Base-by-base conservation (phyloP, 1,284 basidiomycete species). In the Moesziomyces antarcticus region DNA sequence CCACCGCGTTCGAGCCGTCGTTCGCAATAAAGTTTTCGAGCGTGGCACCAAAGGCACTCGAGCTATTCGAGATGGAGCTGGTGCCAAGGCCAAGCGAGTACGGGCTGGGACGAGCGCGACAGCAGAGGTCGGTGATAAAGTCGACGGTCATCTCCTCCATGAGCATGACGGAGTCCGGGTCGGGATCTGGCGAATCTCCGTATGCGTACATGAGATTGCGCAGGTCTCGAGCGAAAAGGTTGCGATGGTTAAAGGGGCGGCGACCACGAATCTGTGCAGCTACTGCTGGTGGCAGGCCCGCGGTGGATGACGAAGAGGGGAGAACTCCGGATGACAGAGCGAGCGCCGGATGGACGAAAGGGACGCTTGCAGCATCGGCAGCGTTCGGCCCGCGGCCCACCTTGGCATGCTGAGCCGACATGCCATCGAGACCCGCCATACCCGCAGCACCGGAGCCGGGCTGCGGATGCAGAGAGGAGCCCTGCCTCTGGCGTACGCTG, bases 131-230 rank as follows among this genome's bases (percentile, higher is more conserved):
- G 35, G 90, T 89, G 73, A 97, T 92, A 77, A 93, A 95, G 82
- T 95, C 93, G 47, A 95, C 89, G 43, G 95, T 86, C 70, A 97
- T 94, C 82, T 96, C 94, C 83, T 97, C 94, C 91, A 97, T 92
- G 30, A 97, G 91, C 77, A 90, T 91, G 30, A 95, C 91, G 0
- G 92, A 91, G 75, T 96, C 94, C 48, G 89, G 91, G 9, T 92
- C 90, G 1, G 93, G 92, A 73, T 93, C 91, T 20, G 91, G 88
- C 80, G 93, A 92, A 81, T 97, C 94, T 20, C 94, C 94, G 82
- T 94, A 97, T n/a, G 92, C 93, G 80, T 94, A 96, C 93, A 96
- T 95, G 55, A 96, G 86, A 61, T 89, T 91, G 70, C 91, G 90
- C 62, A 96, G 41, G 18, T 80, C 78, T 21, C 76, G 71, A 25